These are phyloP conservation scores for Euclidium syriacum DNA, from an alignment of 345 rosid genomes.

Conservation along the genomic window DNA sequence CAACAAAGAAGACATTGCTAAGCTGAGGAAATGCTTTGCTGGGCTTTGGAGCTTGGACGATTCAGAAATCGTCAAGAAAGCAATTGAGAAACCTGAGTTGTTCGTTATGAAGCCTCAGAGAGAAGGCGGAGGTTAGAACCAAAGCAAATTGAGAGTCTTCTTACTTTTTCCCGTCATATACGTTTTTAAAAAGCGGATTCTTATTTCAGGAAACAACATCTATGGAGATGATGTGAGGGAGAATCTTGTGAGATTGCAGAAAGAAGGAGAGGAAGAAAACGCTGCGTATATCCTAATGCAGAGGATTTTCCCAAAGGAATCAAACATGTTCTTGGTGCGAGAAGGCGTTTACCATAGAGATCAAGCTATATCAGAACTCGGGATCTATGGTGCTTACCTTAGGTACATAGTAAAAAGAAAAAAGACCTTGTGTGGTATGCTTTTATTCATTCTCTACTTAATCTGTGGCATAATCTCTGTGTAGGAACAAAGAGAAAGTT, in stretches of 20 bases:
- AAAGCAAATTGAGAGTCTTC: not conserved
- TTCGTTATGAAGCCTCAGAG: conserved; percentile 97
- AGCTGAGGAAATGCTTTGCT: conserved; percentile 76
- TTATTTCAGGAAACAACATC: conserved; percentile 65
- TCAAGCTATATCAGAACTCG: conserved; percentile 85
- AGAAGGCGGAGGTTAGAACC: conserved; percentile 91
- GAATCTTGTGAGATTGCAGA: conserved; percentile 60
- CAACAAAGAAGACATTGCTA: conserved; percentile 67
- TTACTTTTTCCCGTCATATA: not conserved
- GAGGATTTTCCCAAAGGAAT: conserved; percentile 76
- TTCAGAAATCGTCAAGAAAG: conserved; percentile 48
- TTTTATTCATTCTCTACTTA: not conserved
- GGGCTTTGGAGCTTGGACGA: conserved; percentile 97
- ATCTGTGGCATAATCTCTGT: conserved; percentile 13
- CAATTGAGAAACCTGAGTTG: conserved; percentile 66
- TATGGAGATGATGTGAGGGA: conserved; percentile 77
- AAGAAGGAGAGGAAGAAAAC: conserved; percentile 57
- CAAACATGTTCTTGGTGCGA: conserved; percentile 59
- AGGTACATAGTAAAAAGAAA: conserved; percentile 42
- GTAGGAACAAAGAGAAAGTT: conserved; percentile 83
- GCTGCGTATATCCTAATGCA: conserved; percentile 99
- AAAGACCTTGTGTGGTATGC: not conserved
- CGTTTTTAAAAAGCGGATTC: not conserved
- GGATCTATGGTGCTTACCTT: conserved; percentile 73
- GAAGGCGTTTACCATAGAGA: conserved; percentile 71